Base-by-base conservation (phyloP, 73 alveolate species). In the Loxodes magnus region DNA sequence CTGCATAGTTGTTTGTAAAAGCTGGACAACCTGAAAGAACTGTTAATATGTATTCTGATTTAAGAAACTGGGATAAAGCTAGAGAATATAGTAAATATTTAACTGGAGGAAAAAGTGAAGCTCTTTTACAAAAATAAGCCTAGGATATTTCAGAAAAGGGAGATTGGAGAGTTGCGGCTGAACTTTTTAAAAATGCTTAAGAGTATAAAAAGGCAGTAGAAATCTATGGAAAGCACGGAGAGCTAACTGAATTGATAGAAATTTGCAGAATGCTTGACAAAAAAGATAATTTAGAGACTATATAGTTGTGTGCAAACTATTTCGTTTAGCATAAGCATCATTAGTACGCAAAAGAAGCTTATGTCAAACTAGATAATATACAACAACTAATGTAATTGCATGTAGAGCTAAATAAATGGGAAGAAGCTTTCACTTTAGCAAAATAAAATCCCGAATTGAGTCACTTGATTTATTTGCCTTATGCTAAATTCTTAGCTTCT, bases 341-440 rank as follows among this genome's bases (percentile, higher is more conserved):
- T 56, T 74, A 82, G 24, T 88, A 74, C 64, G 97, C 95, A 20
- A 82, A 74, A 44, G 89, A 88, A 51, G 95, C 97, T 5, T 77
- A 66, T 51, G 76, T 88, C 22, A 88, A 62, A 58, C 63, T 88
- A 24, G 93, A 85, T 34, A 93, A 88, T 62, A 64, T 67, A 30
- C 82, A 83, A 51, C 78, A 81, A 2, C 67, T 88, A 21, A 82
- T 88, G 73, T 82, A 74, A 20, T 63, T 88, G 58, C 87, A 83
- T 65, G 94, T 88, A 9, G 95, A 88, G 49, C 67, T 84, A 24
- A 84, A 88, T 43, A 86, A 88, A 59, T 88, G 95, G 95, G 97
- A 83, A 26, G 95, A 88, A 52, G 95, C 97, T 1, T 74, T 83
- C 44, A 67, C 79, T 74, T 71, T 83, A 46, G 84, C 91, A 19